Evolutionary conservation across 129 eudicot species (phyloP), one percentile per base, ranked within the genome.

Genomic region (Tagetes erecta): DNA sequence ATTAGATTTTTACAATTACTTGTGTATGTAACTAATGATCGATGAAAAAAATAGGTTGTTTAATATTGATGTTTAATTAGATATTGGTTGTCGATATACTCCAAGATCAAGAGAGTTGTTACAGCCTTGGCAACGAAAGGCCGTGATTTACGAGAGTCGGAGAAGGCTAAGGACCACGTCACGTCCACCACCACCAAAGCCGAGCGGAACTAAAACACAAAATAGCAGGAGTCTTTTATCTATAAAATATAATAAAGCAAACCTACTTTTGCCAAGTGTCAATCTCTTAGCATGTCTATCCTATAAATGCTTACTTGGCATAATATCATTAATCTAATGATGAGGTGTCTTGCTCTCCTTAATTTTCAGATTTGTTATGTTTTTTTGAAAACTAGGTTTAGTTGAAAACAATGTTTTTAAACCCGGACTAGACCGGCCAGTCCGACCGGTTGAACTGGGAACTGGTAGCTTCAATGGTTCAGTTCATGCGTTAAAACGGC

Each of bases 181-280:
- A 34, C 35, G 78, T 42, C 78, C 82, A 72, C 82, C 82, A n/a
- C 27, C 82, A 65, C 78, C 78, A 1, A 79, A 79, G 67, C 51
- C 78, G 4, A 73, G 37, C 73, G 53, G 2, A 14, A 34, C 47
- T 51, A 38, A 47, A 64, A 20, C 3, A 33, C 5, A 49, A 39
- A 36, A 30, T 12, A 56, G 12, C 10, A 45, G 40, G 52, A 13
- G 11, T 12, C 64, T 30, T 13, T 31, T 57, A 57, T 27, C 30
- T 33, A 1, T 55, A 20, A 20, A 20, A 20, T 20, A 20, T 20
- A 20, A 20, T 20, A 20, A 20, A 20, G 27, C 27, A 20, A 20
- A 20, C 27, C 27, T 20, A 20, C 27, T 20, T 20, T 20, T 20
- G 27, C 27, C 27, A 20, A 20, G 27, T 20, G 27, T 20, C 27